Base-by-base conservation (phyloP, 768 basidiomycete species). In the Kwoniella botswanensis region DNA sequence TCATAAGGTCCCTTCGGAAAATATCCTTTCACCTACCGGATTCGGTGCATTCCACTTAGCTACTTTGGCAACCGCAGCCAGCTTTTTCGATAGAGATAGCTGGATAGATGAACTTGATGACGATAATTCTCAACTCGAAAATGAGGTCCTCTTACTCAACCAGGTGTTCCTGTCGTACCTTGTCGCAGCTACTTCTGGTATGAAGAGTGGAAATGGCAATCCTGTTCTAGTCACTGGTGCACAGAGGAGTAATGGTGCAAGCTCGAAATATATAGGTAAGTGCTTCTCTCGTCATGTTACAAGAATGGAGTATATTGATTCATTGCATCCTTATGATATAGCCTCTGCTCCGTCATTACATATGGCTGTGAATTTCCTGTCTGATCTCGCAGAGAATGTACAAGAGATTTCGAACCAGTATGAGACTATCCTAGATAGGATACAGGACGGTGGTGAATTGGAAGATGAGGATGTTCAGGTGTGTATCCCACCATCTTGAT, bases 31-130 rank as follows among this genome's bases (percentile, higher is more conserved):
- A 2, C 79, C 84, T 2, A 79, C 92, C 1, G 92, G 92, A 4
- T 96, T 93, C 77, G 95, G 95, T 3, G 89, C 90, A 0, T 88
- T 96, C 57, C 95, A 98, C 77, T 86, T 89, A 1, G 90, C 92
- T 1, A 88, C 95, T 46, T 85, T 94, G 11, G 86, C 88, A 18
- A 85, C 97, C 5, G 89, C 93, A 0, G 90, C 93, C 26, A 88
- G 88, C 73, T 89, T 88, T 76, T 87, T 95, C 21, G 88, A 88
- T 5, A 85, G 85, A 61, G 87, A 88, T 15, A 86, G 85, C 53
- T 91, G 89, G 87, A 86, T 87, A 35, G 85, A 88, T 21, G 85
- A 82, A 18, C 86, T 93, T 2, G 83, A 56, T 12, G 58, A 60
- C 24, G 83, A 56, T 18, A 58, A 60, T 43, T 54, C 44, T 4